phyloP scores from a whole-genome alignment of 1,284 basidiomycete genomes.

The Apiotrichum gracile region DNA sequence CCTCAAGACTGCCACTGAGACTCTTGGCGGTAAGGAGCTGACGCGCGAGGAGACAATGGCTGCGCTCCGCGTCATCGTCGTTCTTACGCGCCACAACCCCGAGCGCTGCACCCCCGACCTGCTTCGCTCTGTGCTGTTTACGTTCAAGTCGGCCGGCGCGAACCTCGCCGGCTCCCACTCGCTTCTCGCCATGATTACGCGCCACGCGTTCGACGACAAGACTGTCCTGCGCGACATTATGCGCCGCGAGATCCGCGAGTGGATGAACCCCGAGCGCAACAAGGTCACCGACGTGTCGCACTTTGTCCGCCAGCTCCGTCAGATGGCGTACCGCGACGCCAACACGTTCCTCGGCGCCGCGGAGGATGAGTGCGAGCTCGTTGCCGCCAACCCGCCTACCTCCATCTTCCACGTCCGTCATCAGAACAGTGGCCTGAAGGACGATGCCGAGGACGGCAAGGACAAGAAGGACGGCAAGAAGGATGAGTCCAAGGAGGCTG shows the following conservation, averaged over 20 bases:
- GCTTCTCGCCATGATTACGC: conserved; percentile 77
- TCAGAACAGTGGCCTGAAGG: conserved; percentile 46
- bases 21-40: conserved; percentile 56
- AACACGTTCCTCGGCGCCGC: conserved; percentile 69
- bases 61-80: conserved; percentile 68
- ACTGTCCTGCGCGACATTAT: conserved; percentile 65
- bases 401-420: conserved; percentile 60
- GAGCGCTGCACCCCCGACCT: conserved; percentile 61
- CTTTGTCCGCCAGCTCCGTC: conserved; percentile 70
- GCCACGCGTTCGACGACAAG: conserved; percentile 81
- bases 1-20: conserved; percentile 66
- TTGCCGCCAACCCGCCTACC: conserved; percentile 57
- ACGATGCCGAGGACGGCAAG: conserved; percentile 10
- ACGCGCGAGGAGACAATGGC: conserved; percentile 67
- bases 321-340: conserved; percentile 77
- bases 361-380: conserved; percentile 64
- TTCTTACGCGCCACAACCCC: conserved; percentile 70
- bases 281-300: conserved; percentile 64
- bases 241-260: conserved; percentile 72
- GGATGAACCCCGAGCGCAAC: conserved; percentile 64
- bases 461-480: conserved; percentile 5
- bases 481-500: background rate
- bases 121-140: conserved; percentile 60
- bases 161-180: conserved; percentile 60
- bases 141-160: conserved; percentile 50